Percentiles rank a stretch among this genome's conserved stretches.
Conservation (phyloP, 1,284 basidiomycete species). For the Apiotrichum siamense region DNA sequence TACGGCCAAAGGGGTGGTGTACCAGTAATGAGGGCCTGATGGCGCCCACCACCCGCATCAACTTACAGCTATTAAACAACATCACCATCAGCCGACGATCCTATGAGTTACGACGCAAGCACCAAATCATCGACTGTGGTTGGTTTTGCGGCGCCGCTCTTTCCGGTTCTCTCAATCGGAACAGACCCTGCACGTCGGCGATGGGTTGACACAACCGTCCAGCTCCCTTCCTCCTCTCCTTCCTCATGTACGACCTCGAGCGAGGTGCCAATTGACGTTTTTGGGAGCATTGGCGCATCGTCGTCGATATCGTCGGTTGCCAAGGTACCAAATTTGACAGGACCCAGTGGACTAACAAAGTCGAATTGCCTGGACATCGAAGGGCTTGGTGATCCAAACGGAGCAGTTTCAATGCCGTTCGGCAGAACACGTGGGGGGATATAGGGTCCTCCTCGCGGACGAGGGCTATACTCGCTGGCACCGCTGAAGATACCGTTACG, state of each 20-base stretch:
- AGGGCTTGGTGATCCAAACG: conserved; percentile 11
- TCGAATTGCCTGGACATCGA: conserved; percentile 34
- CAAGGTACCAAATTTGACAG: conserved; percentile 11
- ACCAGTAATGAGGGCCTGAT: too few species aligned
- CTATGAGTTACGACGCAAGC: neutral
- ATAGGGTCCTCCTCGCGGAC: conserved; percentile 29
- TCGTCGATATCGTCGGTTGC: conserved; percentile 2
- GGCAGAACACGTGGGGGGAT: conserved; percentile 39
- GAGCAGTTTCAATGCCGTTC: conserved; percentile 40
- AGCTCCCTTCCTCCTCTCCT: conserved; percentile 13
- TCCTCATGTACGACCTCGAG: conserved; percentile 16
- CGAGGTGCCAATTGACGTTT: neutral
- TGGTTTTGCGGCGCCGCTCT: neutral
- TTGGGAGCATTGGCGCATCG: conserved; percentile 8
- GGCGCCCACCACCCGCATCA: too few species aligned
- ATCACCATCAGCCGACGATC: too few species aligned
- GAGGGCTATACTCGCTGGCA: conserved; percentile 33
- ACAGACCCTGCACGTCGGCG: conserved; percentile 13
- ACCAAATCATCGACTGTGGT: conserved; percentile 10
- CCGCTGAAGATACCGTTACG: conserved; percentile 22
- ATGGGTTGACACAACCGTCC: conserved; percentile 9
- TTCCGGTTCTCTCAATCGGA: conserved; percentile 7
- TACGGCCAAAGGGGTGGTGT: too few species aligned
- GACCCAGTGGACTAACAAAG: conserved; percentile 39
- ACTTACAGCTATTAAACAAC: too few species aligned